Conservation (phyloP, 2,329 filamentous ascomycete species). For the Elsinoe perseae region DNA sequence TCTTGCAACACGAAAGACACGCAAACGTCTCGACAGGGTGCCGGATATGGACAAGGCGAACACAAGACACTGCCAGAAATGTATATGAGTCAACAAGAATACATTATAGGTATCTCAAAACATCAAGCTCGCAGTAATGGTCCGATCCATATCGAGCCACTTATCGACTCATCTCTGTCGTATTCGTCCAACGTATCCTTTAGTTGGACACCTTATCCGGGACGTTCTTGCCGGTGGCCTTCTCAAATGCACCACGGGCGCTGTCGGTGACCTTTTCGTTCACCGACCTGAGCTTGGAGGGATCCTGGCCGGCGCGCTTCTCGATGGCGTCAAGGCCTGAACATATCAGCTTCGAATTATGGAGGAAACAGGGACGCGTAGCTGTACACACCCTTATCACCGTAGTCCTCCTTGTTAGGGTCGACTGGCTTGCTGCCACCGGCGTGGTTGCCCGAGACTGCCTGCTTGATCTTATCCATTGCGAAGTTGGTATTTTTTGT, state of each 20-base stretch:
- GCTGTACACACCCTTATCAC: constrained; percentile 23
- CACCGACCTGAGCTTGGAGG: constrained; percentile 23
- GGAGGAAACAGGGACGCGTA: not conserved
- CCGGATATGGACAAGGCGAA: too few relatives aligned
- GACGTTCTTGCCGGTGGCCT: constrained; percentile 29
- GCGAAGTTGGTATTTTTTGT: not conserved
- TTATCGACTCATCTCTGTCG: constrained; percentile 1
- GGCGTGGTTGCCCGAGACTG: not conserved
- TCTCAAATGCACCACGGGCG: constrained; percentile 26
- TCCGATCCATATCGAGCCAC: not conserved
- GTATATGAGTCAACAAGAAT: not conserved
- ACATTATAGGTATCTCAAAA: not conserved
- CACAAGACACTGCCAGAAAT: too few relatives aligned
- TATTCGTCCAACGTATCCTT: not conserved
- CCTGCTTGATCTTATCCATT: constrained; percentile 11
- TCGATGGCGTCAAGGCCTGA: constrained; percentile 20
- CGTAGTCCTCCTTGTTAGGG: constrained; percentile 23
- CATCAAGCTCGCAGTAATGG: not conserved
- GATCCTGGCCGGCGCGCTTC: constrained; percentile 21
- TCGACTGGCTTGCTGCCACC: not conserved
- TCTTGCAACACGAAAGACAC: too few relatives aligned
- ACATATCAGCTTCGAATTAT: not conserved
- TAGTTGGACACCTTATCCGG: constrained; percentile 20
- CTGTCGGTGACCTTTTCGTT: constrained; percentile 32
- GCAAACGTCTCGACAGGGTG: too few relatives aligned